phyloP scores from a whole-genome alignment of 106 monocot species.

The Acanthochlamys bracteata region DNA sequence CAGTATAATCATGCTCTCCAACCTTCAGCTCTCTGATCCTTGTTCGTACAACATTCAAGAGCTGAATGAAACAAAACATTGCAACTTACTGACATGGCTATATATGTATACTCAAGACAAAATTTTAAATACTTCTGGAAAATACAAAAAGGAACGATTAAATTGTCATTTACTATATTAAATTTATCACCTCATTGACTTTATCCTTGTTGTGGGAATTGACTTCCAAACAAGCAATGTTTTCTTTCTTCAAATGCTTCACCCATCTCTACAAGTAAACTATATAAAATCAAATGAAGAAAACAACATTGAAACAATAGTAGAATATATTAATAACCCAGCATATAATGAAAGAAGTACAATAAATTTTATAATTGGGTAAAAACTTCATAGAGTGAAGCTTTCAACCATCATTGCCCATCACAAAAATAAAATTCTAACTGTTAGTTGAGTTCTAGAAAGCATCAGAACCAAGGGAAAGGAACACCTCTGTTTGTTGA shows the following conservation, averaged over 20 bases:
- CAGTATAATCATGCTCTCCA: conserved; percentile 33
- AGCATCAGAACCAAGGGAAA: not conserved
- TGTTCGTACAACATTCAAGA: conserved; percentile 37
- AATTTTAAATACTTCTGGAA: not conserved
- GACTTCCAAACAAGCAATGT: conserved; percentile 34
- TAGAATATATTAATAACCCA: too few relatives aligned
- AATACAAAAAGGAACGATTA: not conserved
- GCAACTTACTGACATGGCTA: not conserved
- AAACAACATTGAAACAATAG: too few relatives aligned
- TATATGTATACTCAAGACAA: not conserved
- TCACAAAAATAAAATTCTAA: too few relatives aligned
- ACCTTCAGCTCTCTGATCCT: conserved; percentile 37
- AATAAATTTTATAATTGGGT: too few relatives aligned
- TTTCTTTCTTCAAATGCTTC: conserved; percentile 32
- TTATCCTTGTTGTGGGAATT: conserved; percentile 69
- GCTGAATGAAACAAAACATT: conserved; percentile 26
- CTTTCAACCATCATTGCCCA: too few relatives aligned
- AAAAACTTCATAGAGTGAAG: too few relatives aligned
- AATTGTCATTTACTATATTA: not conserved
- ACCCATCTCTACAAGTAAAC: conserved; percentile 53
- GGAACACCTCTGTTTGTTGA: conserved; percentile 37
- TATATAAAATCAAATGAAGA: too few relatives aligned
- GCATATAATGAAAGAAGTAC: too few relatives aligned
- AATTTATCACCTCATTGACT: conserved; percentile 45
- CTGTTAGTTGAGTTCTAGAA: too few relatives aligned